Base-by-base conservation (phyloP, 2,329 filamentous ascomycete genomes). In the Taxawa tesnikishii region DNA sequence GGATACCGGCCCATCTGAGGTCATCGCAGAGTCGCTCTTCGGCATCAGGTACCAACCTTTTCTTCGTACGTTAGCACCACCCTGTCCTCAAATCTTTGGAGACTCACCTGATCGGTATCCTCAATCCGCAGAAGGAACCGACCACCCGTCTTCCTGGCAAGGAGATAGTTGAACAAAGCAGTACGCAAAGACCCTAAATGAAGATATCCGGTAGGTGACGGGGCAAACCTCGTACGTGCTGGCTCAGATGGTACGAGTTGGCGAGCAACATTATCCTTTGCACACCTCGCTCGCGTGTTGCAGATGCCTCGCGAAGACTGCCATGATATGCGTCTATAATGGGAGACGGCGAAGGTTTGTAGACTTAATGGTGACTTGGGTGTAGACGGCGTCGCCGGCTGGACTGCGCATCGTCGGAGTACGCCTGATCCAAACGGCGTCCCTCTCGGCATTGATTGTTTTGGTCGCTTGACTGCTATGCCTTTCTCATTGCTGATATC, bases 151-250 rank as follows among this genome's bases (percentile, higher is more conserved):
- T 79, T 75, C 48, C 78, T 82, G 1, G 90, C 87, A n/a, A 93
- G 68, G 4, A 98, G 63, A 44, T 88, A 94, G 49, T 94, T 96
- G 63, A 85, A 96, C n/a, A 98, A 59, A 0, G 92, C 92, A 0
- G 90, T 98, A 37, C 90, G 70, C 21, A 98, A 58, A 1, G 87
- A 94, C 4, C 90, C 90, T 9, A 98, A 66, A 57, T 98, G 90
- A 15, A 98, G 68, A 47, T 88, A 87, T 2, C 90, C 90, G 0
- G 90, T 98, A 0, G 90, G 90, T 2, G 90, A 96, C 1, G 90
- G 90, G 1, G 92, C 90, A 56, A 98, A 98, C 28, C 90, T 78
- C 12, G 90, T 83, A 53, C 83, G 68, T 37, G 74, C 74, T 28
- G 81, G 79, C 2, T 21, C 30, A 12, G 18, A 14, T 7, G 30